phyloP scores from a whole-genome alignment of 208 protist genomes.

The Phytomonas serpens region DNA sequence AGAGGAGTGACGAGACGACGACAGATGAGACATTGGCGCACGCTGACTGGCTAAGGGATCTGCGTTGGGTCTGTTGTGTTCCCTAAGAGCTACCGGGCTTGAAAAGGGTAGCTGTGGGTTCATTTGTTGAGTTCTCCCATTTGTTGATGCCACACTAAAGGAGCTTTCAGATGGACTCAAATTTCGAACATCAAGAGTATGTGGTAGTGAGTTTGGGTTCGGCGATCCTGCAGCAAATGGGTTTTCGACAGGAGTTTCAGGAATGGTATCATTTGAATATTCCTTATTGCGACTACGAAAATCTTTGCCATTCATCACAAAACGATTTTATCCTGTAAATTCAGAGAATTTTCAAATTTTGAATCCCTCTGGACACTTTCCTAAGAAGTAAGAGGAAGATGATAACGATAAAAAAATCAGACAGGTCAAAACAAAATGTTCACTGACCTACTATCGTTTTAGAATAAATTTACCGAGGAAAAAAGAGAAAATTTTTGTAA shows the following conservation, averaged over 20 bases:
- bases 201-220: not conserved
- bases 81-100: not conserved
- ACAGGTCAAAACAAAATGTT: not conserved
- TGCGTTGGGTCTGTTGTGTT: not conserved
- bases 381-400: not conserved
- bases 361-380: not conserved
- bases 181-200: not conserved
- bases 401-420: not conserved
- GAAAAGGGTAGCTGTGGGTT: not conserved
- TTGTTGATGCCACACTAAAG: not conserved
- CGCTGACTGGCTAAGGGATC: not conserved
- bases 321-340: not conserved
- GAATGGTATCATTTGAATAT: not conserved
- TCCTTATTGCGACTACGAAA: not conserved
- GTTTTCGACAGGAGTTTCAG: not conserved
- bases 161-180: not conserved
- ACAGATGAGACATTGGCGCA: not conserved
- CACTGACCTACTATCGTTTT: not conserved
- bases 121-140: not conserved
- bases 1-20: not conserved
- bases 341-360: not conserved
- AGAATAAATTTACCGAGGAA: not conserved
- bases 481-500: not conserved
- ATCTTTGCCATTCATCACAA: not conserved
- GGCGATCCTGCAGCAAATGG: not conserved